Conservation (phyloP, 2,329 filamentous ascomycete species). For the Rhynchosporium graminicola region DNA sequence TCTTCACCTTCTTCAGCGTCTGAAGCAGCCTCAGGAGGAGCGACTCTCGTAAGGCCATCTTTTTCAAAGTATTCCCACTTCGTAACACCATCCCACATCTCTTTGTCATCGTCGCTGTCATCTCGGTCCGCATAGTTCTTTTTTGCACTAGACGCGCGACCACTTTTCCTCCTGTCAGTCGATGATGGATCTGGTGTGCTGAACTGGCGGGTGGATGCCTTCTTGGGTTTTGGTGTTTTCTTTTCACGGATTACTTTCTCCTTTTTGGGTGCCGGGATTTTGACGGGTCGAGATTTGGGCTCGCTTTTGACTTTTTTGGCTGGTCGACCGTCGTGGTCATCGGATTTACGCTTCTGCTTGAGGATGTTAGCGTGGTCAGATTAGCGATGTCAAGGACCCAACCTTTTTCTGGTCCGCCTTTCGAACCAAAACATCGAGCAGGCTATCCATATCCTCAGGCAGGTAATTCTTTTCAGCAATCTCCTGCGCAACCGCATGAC, state of each 20-base stretch:
- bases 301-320: conserved; percentile 23
- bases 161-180: conserved; percentile 41
- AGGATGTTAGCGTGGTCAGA: conserved; percentile 5
- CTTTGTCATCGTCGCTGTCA: conserved; percentile 45
- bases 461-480: conserved; percentile 86
- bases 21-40: conserved; percentile 40
- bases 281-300: conserved; percentile 26
- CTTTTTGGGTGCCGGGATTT: conserved; percentile 36
- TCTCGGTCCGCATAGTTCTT: conserved; percentile 43
- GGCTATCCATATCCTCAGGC: conserved; percentile 71
- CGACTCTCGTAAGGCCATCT: conserved; percentile 29
- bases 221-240: conserved; percentile 39
- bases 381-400: conserved; percentile 30
- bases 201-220: conserved; percentile 16
- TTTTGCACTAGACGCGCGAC: conserved; percentile 43
- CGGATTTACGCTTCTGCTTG: conserved; percentile 37
- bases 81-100: conserved; percentile 42
- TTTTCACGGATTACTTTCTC: conserved; percentile 32
- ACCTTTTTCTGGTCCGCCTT: conserved; percentile 62
- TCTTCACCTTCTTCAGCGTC: conserved; percentile 35
- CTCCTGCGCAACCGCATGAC: conserved; percentile 76
- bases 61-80: conserved; percentile 44
- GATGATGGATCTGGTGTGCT: conserved; percentile 28
- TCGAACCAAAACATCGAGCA: conserved; percentile 65
- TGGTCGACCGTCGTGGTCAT: conserved; percentile 33